Base-by-base conservation (phyloP, 2,329 filamentous ascomycete genomes). In the Zymoseptoria brevis region DNA sequence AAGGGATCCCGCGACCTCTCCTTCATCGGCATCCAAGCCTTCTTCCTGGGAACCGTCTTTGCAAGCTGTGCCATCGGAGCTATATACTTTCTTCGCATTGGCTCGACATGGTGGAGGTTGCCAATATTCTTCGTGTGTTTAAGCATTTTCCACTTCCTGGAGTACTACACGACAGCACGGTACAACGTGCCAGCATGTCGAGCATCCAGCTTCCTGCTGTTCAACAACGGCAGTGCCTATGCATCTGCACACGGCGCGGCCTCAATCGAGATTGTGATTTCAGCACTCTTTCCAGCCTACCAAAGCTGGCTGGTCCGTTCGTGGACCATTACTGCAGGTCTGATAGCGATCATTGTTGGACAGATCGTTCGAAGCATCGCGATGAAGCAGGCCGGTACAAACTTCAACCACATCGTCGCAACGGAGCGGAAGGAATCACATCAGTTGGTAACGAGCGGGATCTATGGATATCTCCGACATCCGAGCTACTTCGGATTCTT, bases 401-500 rank as follows among this genome's bases (percentile, higher is more conserved):
- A 89, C 71, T 99, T 99, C 81, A 96, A 96, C 70, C 94, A 82
- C 68, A 84, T 86, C 35, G 86, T 96, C 8, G 90, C 94, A 74
- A 84, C 76, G 51, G 75, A 83, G 63, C 83, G 79, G 62, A 87
- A 85, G 68, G 81, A 85, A 3, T 84, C 83, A 1, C 94, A 99
- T 73, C 79, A 80, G 53, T 81, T 99, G n/a, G 89, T 99, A 2
- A 96, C 88, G 0, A 79, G 79, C 26, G 94, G 94, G 0, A 77
- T 97, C 35, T 99, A 97, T 73, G 77, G 78, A 7, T 73, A 82
- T 51, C 77, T 95, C 56, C 80, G 94, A 22, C 94, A 99, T 74
- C 94, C 94, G 11, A 88, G 88, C 60, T 99, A 99, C 75, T 96
- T 97, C 77, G 94, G 93, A 3, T 99, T 96, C 78, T 99, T 96